Conservation (phyloP, 306 rosid genomes). For the Erythrophleum fordii region DNA sequence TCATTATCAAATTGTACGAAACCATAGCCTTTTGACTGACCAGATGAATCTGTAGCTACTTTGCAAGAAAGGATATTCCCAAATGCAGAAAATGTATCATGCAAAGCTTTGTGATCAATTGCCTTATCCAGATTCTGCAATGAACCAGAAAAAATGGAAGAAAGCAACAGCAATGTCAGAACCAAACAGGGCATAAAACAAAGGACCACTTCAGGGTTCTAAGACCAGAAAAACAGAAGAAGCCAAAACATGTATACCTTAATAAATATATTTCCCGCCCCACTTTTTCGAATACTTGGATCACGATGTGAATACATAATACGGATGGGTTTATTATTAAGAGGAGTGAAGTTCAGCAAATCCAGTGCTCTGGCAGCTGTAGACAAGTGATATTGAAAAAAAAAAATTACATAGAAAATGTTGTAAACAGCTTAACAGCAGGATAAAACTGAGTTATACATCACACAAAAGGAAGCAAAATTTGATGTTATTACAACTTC, state of each 20-base stretch:
- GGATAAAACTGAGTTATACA: background rate
- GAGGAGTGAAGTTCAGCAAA: slow-evolving; percentile 82
- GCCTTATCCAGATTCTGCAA: slow-evolving; percentile 92
- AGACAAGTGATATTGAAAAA: slow-evolving; percentile 16
- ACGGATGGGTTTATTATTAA: slow-evolving; percentile 79
- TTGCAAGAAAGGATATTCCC: slow-evolving; percentile 95
- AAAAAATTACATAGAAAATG: background rate
- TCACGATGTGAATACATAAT: slow-evolving; percentile 97
- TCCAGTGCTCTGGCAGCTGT: slow-evolving; percentile 98
- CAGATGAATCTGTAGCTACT: slow-evolving; percentile 84
- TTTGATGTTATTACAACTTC: background rate
- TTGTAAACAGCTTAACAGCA: slow-evolving; percentile 13
- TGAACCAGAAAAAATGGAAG: slow-evolving; percentile 29
- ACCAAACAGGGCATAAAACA: slow-evolving; percentile 23
- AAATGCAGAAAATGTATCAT: slow-evolving; percentile 88
- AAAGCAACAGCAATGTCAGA: slow-evolving; percentile 17
- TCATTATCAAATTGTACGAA: slow-evolving; percentile 93
- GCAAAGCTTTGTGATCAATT: slow-evolving; percentile 94
- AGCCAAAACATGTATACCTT: slow-evolving; percentile 58
- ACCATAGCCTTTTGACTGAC: slow-evolving; percentile 97
- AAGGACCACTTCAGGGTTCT: slow-evolving; percentile 7
- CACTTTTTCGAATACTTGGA: slow-evolving; percentile 94
- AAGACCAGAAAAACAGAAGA: slow-evolving; percentile 10
- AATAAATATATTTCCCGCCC: slow-evolving; percentile 91
- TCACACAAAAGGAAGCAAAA: background rate